Evolutionary conservation across 2,329 filamentous ascomycete species (phyloP).

Genomic region (Pseudogymnoascus sp.): DNA sequence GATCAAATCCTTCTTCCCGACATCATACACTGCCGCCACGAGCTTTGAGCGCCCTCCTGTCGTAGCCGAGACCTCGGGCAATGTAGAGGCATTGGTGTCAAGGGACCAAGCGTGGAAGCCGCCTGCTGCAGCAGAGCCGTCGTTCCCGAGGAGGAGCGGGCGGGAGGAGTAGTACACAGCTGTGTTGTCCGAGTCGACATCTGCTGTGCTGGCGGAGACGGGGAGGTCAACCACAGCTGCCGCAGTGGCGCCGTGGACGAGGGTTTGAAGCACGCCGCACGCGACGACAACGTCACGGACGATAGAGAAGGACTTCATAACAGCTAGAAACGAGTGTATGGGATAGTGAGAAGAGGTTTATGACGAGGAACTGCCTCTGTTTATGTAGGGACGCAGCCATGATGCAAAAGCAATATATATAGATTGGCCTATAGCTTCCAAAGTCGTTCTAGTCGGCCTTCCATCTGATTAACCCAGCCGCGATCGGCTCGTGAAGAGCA

Average conservation of each 20-base stretch:
- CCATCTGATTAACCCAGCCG: background rate
- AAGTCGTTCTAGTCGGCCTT: background rate
- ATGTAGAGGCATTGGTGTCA: constrained; percentile 21
- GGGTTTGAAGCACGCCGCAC: background rate
- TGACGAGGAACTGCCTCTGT: background rate
- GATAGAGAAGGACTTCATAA: constrained; percentile 1
- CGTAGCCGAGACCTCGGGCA: constrained; percentile 32
- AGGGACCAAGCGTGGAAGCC: constrained; percentile 35
- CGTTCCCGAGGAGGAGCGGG: constrained; percentile 38
- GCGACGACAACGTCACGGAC: background rate
- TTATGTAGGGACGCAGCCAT: background rate
- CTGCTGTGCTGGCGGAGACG: constrained; percentile 29
- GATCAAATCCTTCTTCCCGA: background rate
- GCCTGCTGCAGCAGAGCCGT: constrained; percentile 36
- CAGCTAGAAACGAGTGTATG: background rate
- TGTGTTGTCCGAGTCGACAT: constrained; percentile 36
- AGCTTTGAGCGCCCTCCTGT: constrained; percentile 35
- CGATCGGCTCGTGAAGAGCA: background rate
- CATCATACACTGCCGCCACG: background rate
- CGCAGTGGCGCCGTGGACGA: background rate
- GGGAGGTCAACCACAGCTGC: constrained; percentile 17
- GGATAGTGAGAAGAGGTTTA: background rate
- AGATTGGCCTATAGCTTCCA: background rate
- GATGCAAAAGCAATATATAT: background rate
- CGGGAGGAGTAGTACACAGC: constrained; percentile 31